Evolutionary conservation across 139 green algal species (phyloP).

Genomic region (Chlorella ohadii): DNA sequence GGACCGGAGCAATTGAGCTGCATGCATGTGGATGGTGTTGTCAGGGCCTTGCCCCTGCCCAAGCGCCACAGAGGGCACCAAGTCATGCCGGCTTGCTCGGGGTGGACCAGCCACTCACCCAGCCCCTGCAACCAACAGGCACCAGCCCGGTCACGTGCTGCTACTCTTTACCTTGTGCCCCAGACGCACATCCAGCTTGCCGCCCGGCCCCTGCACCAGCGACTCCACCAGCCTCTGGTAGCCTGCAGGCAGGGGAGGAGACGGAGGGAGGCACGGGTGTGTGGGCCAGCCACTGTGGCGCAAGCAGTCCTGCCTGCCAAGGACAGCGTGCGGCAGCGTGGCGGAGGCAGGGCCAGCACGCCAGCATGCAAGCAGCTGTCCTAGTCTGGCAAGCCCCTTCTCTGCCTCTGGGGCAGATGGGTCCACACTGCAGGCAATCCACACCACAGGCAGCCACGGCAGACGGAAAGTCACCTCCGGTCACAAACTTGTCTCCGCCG

Average conservation of each 20-base stretch:
- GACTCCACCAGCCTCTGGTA: background rate
- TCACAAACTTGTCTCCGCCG: slow-evolving; percentile 24
- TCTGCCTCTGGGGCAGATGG: no score
- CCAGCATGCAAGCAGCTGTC: no score
- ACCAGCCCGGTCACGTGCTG: no score
- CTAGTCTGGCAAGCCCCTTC: no score
- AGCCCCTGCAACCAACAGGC: no score
- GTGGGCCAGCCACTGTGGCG: background rate
- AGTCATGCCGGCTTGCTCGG: no score
- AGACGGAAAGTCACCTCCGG: no score
- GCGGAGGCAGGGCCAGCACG: no score
- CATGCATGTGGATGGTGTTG: background rate
- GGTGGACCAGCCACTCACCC: no score
- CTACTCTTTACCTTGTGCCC: slow-evolving; percentile 9
- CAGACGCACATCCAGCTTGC: slow-evolving; percentile 2
- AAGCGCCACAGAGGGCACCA: background rate
- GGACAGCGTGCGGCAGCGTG: background rate
- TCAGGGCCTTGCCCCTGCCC: background rate
- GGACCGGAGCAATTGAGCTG: background rate
- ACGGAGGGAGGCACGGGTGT: background rate
- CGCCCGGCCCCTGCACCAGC: background rate
- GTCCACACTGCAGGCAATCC: no score
- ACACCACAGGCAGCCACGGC: no score
- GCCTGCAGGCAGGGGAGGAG: background rate
- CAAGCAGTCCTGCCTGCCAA: background rate